A percentile compares a stretch with the other conserved stretches of the same genome.
phyloP scores from a whole-genome alignment of 345 rosid species.

The Triadica sebifera region DNA sequence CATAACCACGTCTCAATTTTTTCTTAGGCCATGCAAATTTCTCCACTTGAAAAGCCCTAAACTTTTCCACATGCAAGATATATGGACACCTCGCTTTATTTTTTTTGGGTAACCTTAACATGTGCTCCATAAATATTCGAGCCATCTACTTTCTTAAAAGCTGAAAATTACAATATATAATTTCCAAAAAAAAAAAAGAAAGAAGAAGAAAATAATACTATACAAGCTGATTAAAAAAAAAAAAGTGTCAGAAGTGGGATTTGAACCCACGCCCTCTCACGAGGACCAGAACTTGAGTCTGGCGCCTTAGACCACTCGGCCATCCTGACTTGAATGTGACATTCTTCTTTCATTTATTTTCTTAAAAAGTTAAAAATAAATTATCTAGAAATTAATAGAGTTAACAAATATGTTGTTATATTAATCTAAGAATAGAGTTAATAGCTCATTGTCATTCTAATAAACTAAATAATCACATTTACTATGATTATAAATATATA shows the following conservation, averaged over 20 bases:
- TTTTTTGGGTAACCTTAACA: not conserved
- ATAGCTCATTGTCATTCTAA: not conserved
- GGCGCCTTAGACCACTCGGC: slow-evolving; percentile 90
- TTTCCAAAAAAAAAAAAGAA: not conserved
- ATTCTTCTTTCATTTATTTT: too few species aligned
- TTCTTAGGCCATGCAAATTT: not conserved
- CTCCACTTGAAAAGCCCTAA: not conserved
- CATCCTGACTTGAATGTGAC: slow-evolving; percentile 45
- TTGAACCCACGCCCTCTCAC: slow-evolving; percentile 34
- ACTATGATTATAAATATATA: too few species aligned
- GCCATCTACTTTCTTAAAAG: too few species aligned
- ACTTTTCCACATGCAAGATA: not conserved
- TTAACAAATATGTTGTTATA: too few species aligned
- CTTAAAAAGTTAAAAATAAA: too few species aligned
- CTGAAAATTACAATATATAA: too few species aligned
- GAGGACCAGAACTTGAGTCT: slow-evolving; percentile 73
- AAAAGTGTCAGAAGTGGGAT: slow-evolving; percentile 24
- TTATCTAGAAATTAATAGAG: too few species aligned
- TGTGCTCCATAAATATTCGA: not conserved
- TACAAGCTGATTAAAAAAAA: not conserved
- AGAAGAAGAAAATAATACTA: not conserved
- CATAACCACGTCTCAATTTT: not conserved
- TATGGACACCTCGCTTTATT: not conserved
- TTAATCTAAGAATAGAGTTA: too few species aligned
- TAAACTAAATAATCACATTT: not conserved